Percentiles rank a stretch among this genome's conserved stretches.
These are phyloP conservation scores for Scutellaria minor DNA, from an alignment of 257 asterid species.

Conservation along the genomic window DNA sequence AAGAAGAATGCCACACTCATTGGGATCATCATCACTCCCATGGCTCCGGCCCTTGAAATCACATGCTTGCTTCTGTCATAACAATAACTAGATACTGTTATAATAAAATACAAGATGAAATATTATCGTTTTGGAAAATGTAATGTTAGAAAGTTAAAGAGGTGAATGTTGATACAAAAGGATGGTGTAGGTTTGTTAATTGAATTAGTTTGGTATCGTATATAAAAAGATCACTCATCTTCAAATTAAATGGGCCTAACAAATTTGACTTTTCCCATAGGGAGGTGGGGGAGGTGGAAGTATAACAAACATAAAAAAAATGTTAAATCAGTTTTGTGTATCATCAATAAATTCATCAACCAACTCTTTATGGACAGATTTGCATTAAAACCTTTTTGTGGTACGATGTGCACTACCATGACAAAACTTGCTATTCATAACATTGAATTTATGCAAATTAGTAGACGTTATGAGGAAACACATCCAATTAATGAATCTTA, in stretches of 20 bases:
- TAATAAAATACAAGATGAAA: no score
- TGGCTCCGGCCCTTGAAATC: constrained; percentile 64
- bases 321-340: constrained; percentile 13
- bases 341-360: constrained; percentile 41
- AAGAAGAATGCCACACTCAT: constrained; percentile 77
- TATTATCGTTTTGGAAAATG: no score
- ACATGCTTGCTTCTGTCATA: constrained; percentile 43
- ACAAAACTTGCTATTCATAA: background rate
- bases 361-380: constrained; percentile 22
- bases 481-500: no score
- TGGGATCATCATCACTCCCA: constrained; percentile 70
- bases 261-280: constrained; percentile 28
- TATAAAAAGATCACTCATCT: background rate
- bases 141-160: background rate
- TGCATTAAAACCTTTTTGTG: constrained; percentile 31
- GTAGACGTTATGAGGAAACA: no score
- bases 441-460: no score
- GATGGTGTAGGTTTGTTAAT: background rate
- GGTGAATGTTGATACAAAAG: background rate
- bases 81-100: background rate
- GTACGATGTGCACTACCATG: background rate
- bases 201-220: background rate
- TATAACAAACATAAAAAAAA: constrained; percentile 2
- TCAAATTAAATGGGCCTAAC: constrained; percentile 15
- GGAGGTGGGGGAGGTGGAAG: constrained; percentile 18